Percentiles rank a stretch among this genome's conserved stretches.
phyloP scores from a whole-genome alignment of 306 rosid genomes.

The Coriaria nepalensis region DNA sequence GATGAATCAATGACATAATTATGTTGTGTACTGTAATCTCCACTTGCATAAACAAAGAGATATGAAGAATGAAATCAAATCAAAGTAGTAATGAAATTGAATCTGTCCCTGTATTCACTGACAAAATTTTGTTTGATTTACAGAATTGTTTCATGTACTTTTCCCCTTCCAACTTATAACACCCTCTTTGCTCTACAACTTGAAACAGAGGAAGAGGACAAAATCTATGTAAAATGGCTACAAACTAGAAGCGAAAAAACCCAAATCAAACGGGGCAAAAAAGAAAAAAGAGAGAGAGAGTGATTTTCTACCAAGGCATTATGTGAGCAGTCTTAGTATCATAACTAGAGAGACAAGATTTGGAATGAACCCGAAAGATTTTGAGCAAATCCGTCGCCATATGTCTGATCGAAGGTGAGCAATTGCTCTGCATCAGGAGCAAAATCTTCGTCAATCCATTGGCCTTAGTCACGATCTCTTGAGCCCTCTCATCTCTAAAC shows the following conservation, averaged over 20 bases:
- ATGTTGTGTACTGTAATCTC: no score
- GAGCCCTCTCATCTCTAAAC: conserved; percentile 54
- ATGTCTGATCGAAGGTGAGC: conserved; percentile 52
- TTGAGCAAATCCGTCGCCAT: conserved; percentile 78
- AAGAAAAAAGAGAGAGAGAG: not conserved
- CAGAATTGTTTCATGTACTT: conserved; percentile 8
- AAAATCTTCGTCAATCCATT: conserved; percentile 75
- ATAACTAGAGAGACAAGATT: conserved; percentile 52
- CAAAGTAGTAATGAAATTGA: conserved; percentile 3
- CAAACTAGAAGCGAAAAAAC: not conserved
- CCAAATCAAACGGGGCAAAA: not conserved
- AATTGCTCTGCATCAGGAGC: conserved; percentile 84
- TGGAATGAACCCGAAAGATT: conserved; percentile 56
- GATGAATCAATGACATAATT: no score
- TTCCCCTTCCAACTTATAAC: not conserved
- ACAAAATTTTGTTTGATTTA: conserved; percentile 57
- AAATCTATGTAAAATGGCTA: not conserved
- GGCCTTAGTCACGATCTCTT: conserved; percentile 50
- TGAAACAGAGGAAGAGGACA: conserved; percentile 5
- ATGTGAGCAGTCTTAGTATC: conserved; percentile 83
- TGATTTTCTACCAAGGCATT: conserved; percentile 56
- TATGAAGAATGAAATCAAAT: no score
- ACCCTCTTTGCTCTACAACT: not conserved
- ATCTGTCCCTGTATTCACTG: conserved; percentile 35
- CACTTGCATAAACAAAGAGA: no score